Conservation (phyloP, 768 basidiomycete genomes). For the Hericium erinaceus region DNA sequence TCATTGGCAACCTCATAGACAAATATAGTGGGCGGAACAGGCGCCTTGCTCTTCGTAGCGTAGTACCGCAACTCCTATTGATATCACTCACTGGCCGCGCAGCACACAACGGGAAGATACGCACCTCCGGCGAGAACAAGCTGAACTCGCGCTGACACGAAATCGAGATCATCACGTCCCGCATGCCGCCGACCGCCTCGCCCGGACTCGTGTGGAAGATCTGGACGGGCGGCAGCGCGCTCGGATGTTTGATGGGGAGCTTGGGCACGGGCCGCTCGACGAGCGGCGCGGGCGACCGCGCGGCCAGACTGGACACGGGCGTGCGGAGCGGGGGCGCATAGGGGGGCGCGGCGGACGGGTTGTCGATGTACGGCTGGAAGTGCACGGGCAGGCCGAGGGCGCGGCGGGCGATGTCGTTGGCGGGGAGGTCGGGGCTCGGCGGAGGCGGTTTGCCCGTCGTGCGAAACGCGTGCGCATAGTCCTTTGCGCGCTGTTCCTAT, state of each 20-base stretch:
- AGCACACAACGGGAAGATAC: neutral
- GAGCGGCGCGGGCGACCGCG: too few species aligned
- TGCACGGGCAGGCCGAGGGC: slow-evolving; percentile 39
- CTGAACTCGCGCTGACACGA: neutral
- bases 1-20: neutral
- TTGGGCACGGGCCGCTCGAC: neutral
- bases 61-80: neutral
- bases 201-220: neutral
- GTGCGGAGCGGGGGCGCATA: neutral
- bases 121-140: neutral
- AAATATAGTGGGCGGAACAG: slow-evolving; percentile 17
- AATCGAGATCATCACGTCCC: neutral
- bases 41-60: slow-evolving; percentile 9
- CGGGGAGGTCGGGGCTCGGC: slow-evolving; percentile 40
- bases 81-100: neutral
- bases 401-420: slow-evolving; percentile 32
- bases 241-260: neutral
- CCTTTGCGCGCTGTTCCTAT: slow-evolving; percentile 19
- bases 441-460: slow-evolving; percentile 37
- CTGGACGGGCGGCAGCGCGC: neutral
- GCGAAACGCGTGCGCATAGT: slow-evolving; percentile 43
- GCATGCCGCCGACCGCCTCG: neutral
- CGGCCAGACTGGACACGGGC: too few species aligned
- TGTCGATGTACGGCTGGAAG: slow-evolving; percentile 33
- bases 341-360: neutral